These are phyloP conservation scores for Russula earlei DNA, from an alignment of 768 basidiomycete species.

Conservation along the genomic window DNA sequence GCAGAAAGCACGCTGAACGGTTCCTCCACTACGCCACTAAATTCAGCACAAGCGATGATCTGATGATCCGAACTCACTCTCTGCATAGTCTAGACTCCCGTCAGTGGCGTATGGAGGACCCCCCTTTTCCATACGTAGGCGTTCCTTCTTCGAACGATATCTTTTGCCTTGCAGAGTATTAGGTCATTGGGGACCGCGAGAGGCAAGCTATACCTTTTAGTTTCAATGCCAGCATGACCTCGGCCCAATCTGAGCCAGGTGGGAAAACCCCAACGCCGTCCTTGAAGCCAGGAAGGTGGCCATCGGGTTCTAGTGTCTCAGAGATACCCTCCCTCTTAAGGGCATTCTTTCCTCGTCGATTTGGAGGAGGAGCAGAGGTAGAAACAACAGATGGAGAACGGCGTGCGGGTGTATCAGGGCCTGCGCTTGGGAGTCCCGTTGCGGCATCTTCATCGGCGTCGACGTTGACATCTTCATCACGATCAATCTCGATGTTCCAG, in stretches of 20 bases:
- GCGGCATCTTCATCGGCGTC: constrained; percentile 38
- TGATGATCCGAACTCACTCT: constrained; percentile 40
- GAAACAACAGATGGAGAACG: constrained; percentile 24
- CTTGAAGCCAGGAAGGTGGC: constrained; percentile 64
- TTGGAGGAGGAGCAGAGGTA: constrained; percentile 13
- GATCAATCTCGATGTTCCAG: constrained; percentile 76
- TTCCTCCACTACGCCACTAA: constrained; percentile 53
- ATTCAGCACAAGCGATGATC: constrained; percentile 11
- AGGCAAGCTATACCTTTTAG: constrained; percentile 46
- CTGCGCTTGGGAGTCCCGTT: constrained; percentile 7
- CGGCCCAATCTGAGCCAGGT: constrained; percentile 60
- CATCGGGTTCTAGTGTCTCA: constrained; percentile 55
- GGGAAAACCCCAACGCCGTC: constrained; percentile 71
- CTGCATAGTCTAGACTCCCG: constrained; percentile 68
- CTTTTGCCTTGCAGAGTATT: constrained; percentile 45
- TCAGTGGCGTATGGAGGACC: constrained; percentile 64
- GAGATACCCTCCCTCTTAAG: constrained; percentile 30
- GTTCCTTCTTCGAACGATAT: constrained; percentile 74
- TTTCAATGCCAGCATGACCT: constrained; percentile 62
- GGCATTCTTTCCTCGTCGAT: constrained; percentile 31
- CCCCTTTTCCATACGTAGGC: constrained; percentile 64
- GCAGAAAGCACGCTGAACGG: constrained; percentile 60
- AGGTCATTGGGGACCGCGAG: not conserved
- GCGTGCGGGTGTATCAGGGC: constrained; percentile 23
- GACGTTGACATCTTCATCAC: constrained; percentile 25